Conservation (phyloP, 2,329 filamentous ascomycete species). For the Xylaria hypoxylon region DNA sequence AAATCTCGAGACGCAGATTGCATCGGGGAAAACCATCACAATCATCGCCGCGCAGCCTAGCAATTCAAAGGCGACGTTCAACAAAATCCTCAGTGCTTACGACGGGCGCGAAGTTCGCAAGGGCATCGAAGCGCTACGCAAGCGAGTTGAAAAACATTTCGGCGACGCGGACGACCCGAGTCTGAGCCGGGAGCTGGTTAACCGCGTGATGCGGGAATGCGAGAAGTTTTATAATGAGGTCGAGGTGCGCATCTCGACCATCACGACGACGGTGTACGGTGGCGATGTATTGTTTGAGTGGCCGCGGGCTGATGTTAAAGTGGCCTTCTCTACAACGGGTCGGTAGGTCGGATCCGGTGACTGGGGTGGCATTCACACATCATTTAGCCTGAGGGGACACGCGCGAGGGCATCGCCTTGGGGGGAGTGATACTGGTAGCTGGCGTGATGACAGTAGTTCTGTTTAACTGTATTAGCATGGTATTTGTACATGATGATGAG, state of each 20-base stretch:
- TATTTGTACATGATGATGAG: conserved; percentile 45
- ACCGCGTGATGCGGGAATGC: conserved; percentile 69
- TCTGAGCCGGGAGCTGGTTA: conserved; percentile 69
- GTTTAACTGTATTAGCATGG: conserved; percentile 33
- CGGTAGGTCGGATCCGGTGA: conserved; percentile 50
- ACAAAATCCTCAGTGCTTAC: conserved; percentile 84
- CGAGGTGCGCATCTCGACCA: conserved; percentile 68
- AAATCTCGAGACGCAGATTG: conserved; percentile 80
- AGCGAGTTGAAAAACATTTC: conserved; percentile 97
- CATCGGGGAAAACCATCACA: conserved; percentile 67
- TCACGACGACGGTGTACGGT: conserved; percentile 72
- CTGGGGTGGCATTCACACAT: conserved; percentile 37
- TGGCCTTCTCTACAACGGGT: conserved; percentile 60
- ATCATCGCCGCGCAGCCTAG: conserved; percentile 82
- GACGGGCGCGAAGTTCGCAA: conserved; percentile 88
- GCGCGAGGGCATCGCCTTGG: conserved; percentile 27
- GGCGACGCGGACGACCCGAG: conserved; percentile 84
- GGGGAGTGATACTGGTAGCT: conserved; percentile 33
- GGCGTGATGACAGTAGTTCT: conserved; percentile 36
- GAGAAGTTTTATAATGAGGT: conserved; percentile 72
- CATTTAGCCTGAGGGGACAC: conserved; percentile 33
- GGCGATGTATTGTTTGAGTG: conserved; percentile 74
- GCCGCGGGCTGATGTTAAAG: conserved; percentile 72
- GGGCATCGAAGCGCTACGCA: conserved; percentile 88
- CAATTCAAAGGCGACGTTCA: conserved; percentile 84